Conservation (phyloP, 441 rosid genomes). For the Melastoma candidum region DNA sequence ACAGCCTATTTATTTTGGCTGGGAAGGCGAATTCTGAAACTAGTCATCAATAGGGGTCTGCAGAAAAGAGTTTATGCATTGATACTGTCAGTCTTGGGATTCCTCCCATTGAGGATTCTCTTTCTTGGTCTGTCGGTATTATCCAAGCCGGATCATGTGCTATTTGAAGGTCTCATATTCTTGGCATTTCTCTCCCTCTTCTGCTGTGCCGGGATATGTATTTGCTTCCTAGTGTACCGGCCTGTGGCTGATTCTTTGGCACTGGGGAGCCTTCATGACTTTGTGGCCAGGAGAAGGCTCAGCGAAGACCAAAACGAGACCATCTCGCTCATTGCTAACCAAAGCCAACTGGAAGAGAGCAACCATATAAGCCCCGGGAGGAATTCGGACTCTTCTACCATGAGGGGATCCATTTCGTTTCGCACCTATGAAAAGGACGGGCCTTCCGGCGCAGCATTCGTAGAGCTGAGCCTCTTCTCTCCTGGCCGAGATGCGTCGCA, state of each 20-base stretch:
- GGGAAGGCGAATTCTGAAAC: slow-evolving; percentile 73
- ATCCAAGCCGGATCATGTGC: slow-evolving; percentile 50
- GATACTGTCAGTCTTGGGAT: slow-evolving; percentile 72
- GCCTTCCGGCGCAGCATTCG: slow-evolving; percentile 30
- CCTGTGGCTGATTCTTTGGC: slow-evolving; percentile 94
- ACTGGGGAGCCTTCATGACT: slow-evolving; percentile 49
- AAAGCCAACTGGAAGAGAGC: slow-evolving; percentile 43
- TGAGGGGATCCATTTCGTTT: slow-evolving; percentile 57
- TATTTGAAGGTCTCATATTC: slow-evolving; percentile 77
- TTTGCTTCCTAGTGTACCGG: slow-evolving; percentile 71
- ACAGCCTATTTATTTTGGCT: slow-evolving; percentile 79
- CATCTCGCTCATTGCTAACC: slow-evolving; percentile 56
- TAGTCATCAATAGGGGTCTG: slow-evolving; percentile 87
- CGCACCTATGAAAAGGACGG: slow-evolving; percentile 37
- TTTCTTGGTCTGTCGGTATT: slow-evolving; percentile 78
- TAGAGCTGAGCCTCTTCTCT: slow-evolving; percentile 62
- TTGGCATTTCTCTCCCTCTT: slow-evolving; percentile 67
- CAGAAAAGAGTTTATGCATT: slow-evolving; percentile 80
- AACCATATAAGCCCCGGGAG: slow-evolving; percentile 37
- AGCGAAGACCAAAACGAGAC: slow-evolving; percentile 52
- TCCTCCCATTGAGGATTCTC: slow-evolving; percentile 79
- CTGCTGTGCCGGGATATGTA: slow-evolving; percentile 66
- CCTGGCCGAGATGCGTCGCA: slow-evolving; percentile 33
- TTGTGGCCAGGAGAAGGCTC: slow-evolving; percentile 48
- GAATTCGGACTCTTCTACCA: slow-evolving; percentile 49